A percentile compares a stretch with the other conserved stretches of the same genome.
Conservation (phyloP, 352 stramenopile genomes). For the Phytophthora rubi region DNA sequence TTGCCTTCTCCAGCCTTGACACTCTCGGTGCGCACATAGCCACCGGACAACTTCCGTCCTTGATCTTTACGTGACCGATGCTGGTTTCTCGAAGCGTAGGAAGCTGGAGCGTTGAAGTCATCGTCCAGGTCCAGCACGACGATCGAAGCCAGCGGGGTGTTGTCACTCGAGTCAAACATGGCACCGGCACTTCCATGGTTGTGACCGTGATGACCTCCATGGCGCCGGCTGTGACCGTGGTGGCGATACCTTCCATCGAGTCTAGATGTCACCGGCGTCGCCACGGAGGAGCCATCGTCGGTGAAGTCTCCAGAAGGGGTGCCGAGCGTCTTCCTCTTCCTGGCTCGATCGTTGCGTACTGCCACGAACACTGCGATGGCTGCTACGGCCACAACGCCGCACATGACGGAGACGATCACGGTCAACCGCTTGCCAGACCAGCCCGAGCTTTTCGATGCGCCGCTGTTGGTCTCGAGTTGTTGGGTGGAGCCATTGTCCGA, state of each 20-base stretch:
- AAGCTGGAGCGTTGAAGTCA: slow-evolving; percentile 14
- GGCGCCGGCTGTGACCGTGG: neutral
- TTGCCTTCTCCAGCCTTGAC: neutral
- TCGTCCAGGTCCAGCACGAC: slow-evolving; percentile 33
- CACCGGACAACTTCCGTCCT: slow-evolving; percentile 1
- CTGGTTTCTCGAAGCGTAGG: slow-evolving; percentile 11
- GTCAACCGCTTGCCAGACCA: slow-evolving; percentile 33
- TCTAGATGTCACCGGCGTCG: slow-evolving; percentile 20
- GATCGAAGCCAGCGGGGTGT: slow-evolving; percentile 25
- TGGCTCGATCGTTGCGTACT: slow-evolving; percentile 33
- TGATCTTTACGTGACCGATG: slow-evolving; percentile 10
- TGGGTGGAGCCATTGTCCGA: slow-evolving; percentile 25
- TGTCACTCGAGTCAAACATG: slow-evolving; percentile 11
- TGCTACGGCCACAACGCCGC: slow-evolving; percentile 36
- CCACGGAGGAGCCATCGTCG: slow-evolving; percentile 24
- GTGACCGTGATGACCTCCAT: neutral
- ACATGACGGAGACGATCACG: slow-evolving; percentile 29
- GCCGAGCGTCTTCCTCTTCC: slow-evolving; percentile 30
- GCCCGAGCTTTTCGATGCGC: slow-evolving; percentile 16
- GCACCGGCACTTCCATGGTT: neutral
- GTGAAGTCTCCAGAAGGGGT: slow-evolving; percentile 38
- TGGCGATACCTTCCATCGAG: slow-evolving; percentile 11
- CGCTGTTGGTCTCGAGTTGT: slow-evolving; percentile 36
- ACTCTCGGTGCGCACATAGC: neutral
- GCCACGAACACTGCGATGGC: slow-evolving; percentile 49